Base-by-base conservation (phyloP, 805 yeast genomes). In the Spathaspora gorwiae region DNA sequence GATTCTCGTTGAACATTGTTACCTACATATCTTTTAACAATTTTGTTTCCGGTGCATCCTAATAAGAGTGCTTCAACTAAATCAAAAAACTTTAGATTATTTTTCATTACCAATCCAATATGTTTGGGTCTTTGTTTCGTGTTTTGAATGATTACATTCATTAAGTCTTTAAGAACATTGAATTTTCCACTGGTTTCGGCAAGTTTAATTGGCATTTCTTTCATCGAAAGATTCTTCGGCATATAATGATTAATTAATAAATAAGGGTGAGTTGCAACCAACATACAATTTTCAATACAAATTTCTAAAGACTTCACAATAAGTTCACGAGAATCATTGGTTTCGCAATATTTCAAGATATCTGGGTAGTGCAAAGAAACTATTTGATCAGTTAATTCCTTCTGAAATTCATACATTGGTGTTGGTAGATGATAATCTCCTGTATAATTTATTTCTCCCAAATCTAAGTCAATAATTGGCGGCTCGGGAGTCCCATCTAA, bases 351-450 rank as follows among this genome's bases (percentile, higher is more conserved):
- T 64, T 89, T 83, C 54, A 92, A 70, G 47, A 92, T 89, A 59
- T 90, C 98, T 31, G 92, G 81, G 60, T 90, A 92, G 64, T 92
- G 98, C 35, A 90, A 70, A 1, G 96, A 87, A 10, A 92, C 87
- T 29, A 94, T 90, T 60, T 90, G 96, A 62, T 92, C 96, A 9
- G 90, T 87, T 43, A 92, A 72, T 56, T 90, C 94, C 56, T 83
- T 84, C 60, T 92, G 98, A 53, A 87, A 87, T 50, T 85, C 88
- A 44, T 84, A 79, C 81, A 90, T 79, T 3, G 96, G 90, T 6
- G 92, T 83, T 1, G 95, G 86, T 26, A 90, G 68, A 61, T 81
- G 78, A 60, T 87, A 89, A 50, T 85, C 95, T 10, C 89, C 75
- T 9, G 75, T 68, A 3, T 54, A 56, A 48, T 74, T 73, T 44